phyloP scores from a whole-genome alignment of 257 asterid genomes.

The Solanum bulbocastanum region DNA sequence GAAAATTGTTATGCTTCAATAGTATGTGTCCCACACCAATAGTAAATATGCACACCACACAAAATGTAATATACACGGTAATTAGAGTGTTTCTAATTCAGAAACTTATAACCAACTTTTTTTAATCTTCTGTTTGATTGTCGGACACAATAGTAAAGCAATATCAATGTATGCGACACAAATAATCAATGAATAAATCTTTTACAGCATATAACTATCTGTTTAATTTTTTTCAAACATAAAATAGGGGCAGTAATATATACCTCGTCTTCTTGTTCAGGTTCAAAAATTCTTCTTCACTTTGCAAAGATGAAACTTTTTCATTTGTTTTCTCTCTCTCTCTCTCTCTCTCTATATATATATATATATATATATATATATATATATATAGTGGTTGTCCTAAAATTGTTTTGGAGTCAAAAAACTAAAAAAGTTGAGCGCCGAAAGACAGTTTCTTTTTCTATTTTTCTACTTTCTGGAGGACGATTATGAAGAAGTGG shows the following conservation, averaged over 20 bases:
- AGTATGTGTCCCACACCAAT: neutral
- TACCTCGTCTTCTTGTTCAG: neutral
- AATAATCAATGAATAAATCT: neutral
- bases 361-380: too few relatives aligned
- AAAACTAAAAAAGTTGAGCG: neutral
- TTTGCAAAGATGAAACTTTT: neutral
- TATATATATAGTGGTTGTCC: neutral
- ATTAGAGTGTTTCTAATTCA: neutral
- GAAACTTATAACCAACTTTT: neutral
- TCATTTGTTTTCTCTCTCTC: neutral
- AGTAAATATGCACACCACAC: neutral
- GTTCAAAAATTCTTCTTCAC: neutral
- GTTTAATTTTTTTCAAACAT: neutral
- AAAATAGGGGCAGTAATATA: neutral
- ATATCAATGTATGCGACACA: neutral
- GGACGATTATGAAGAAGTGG: neutral
- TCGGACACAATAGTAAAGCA: neutral
- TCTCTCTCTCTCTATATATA: too few relatives aligned
- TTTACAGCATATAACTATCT: neutral
- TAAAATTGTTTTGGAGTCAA: neutral
- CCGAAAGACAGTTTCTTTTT: neutral
- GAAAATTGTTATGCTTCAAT: neutral
- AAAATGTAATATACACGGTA: neutral
- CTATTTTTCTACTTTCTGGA: neutral
- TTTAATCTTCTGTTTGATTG: neutral